A percentile compares a stretch with the other conserved stretches of the same genome.
Conservation (phyloP, 140 eudicot genomes). For the Erigeron philadelphicus region DNA sequence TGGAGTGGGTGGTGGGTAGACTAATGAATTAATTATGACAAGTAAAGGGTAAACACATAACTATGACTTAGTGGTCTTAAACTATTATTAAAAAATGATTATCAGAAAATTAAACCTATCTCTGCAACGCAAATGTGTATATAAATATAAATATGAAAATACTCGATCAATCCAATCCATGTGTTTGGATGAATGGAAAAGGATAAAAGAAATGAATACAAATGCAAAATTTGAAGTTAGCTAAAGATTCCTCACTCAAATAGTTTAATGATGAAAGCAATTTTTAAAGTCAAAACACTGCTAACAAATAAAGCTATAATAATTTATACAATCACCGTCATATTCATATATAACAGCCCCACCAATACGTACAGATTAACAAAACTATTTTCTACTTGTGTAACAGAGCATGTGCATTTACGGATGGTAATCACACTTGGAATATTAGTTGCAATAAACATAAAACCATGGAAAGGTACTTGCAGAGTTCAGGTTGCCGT, state of each 20-base stretch:
- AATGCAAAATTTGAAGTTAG: constrained; percentile 20
- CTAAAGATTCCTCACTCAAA: constrained; percentile 28
- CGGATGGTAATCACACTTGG: background rate
- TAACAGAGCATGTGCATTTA: no score
- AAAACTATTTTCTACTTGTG: background rate
- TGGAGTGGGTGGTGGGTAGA: constrained; percentile 32
- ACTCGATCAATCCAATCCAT: constrained; percentile 21
- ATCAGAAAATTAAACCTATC: constrained; percentile 16
- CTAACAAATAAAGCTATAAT: background rate
- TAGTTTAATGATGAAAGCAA: constrained; percentile 17
- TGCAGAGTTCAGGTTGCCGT: background rate
- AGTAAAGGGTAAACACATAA: constrained; percentile 6
- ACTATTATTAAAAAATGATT: background rate
- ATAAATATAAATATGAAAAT: background rate
- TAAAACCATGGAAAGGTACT: background rate
- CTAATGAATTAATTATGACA: constrained; percentile 19
- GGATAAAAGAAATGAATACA: constrained; percentile 11
- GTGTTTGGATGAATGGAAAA: constrained; percentile 20
- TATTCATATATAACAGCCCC: background rate
- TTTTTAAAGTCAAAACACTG: constrained; percentile 21
- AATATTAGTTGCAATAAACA: background rate
- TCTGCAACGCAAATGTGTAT: constrained; percentile 12
- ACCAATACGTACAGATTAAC: constrained; percentile 1
- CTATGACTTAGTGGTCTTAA: constrained; percentile 10
- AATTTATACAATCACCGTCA: background rate